A percentile compares a stretch with the other conserved stretches of the same genome.
These are phyloP conservation scores for Trichoderma brevicompactum DNA, from an alignment of 2,329 filamentous ascomycete genomes.

Conservation along the genomic window DNA sequence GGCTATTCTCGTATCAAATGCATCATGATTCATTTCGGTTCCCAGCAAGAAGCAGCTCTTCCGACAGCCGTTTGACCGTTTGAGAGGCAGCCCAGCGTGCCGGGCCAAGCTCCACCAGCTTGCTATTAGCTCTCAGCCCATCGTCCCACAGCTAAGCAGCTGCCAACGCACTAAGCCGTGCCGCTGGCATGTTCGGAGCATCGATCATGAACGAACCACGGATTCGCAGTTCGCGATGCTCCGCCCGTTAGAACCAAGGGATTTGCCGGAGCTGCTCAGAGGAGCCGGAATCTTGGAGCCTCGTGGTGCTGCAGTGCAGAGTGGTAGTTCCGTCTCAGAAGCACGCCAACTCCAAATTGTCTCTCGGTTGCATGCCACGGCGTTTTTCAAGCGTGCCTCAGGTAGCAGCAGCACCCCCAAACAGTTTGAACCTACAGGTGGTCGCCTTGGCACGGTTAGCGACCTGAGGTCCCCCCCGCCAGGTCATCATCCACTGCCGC, in stretches of 20 bases:
- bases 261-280: neutral
- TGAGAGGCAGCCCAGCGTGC: too few relatives aligned
- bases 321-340: neutral
- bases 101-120: conserved; percentile 6
- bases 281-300: neutral
- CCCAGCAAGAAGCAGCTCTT: too few relatives aligned
- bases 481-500: conserved; percentile 6
- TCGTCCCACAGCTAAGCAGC: conserved; percentile 13
- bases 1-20: too few relatives aligned
- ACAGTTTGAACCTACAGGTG: conserved; percentile 8
- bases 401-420: neutral
- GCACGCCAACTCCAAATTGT: too few relatives aligned
- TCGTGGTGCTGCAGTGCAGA: neutral
- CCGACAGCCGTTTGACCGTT: too few relatives aligned
- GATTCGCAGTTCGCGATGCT: neutral
- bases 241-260: neutral
- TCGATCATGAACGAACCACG: neutral
- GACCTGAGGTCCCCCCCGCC: conserved; percentile 16
- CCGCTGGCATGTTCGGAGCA: neutral
- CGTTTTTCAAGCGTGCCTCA: too few relatives aligned
- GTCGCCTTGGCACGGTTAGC: conserved; percentile 23
- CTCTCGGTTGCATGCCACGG: too few relatives aligned
- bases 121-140: conserved; percentile 11
- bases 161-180: neutral
- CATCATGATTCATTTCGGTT: too few relatives aligned